Conservation (phyloP, 2,329 filamentous ascomycete genomes). For the Diplodia seriata region DNA sequence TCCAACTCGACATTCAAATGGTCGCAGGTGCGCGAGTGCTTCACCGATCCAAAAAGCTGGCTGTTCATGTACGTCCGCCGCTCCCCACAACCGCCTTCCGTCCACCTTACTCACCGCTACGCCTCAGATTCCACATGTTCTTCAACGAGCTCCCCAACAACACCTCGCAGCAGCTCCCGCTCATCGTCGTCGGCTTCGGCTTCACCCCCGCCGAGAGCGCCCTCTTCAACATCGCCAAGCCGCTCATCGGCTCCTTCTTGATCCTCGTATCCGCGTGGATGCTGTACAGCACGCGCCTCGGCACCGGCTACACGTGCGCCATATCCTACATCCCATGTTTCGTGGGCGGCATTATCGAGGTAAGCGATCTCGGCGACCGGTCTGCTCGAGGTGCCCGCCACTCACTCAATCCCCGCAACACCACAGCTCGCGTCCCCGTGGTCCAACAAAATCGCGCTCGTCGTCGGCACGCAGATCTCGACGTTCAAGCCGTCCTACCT, state of each 20-base stretch:
- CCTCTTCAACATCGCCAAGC: conserved; percentile 1
- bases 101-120: neutral
- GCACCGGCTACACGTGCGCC: conserved; percentile 4
- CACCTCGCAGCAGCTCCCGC: neutral
- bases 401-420: neutral
- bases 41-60: conserved; percentile 66
- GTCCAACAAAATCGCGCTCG: conserved; percentile 19
- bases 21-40: conserved; percentile 67
- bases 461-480: conserved; percentile 10
- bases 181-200: conserved; percentile 6
- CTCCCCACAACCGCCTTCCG: too few relatives aligned
- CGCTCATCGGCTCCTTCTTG: neutral
- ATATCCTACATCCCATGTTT: conserved; percentile 6
- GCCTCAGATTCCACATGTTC: conserved; percentile 4
- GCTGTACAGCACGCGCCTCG: neutral
- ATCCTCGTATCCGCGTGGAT: neutral
- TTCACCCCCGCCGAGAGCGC: conserved; percentile 1
- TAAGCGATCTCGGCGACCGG: too few relatives aligned
- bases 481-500: conserved; percentile 12
- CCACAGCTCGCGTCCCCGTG: neutral
- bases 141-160: conserved; percentile 10
- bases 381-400: too few relatives aligned
- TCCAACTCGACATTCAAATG: conserved; percentile 73
- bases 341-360: neutral
- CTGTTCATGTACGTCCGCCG: neutral